Evolutionary conservation across 768 basidiomycete species (phyloP), one percentile per base, ranked within the genome.

Genomic region (Lactifluus piperatus): DNA sequence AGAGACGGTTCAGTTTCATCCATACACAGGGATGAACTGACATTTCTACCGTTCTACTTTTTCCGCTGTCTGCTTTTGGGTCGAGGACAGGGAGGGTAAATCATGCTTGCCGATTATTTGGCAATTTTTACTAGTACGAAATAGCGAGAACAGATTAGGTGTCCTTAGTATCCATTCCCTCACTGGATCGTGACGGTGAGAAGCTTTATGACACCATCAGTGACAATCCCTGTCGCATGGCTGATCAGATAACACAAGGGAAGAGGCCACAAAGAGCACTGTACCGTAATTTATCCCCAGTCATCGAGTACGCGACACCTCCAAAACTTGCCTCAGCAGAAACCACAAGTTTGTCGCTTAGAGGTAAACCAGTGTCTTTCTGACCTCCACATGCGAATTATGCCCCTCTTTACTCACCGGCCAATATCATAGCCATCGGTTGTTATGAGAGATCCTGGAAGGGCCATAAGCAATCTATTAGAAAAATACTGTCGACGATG

Each of bases 341-440:
- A 1, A 67, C 51, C 14, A 77, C 79, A 22, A 81, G 68, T 13
- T 39, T 47, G 54, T 81, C 67, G 29, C 77, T 78, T 26, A 39
- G 18, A 60, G 5, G 24, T 4, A 13, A 8, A 51, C 34, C 13
- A 14, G 3, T 26, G 30, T 20, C n/a, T n/a, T n/a, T 41, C n/a
- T 20, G 20, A 20, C 10, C 9, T 20, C 14, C 9, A 8, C 22
- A 34, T n/a, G 1, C 30, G 7, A n/a, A 47, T 14, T 16, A 24
- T 36, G 6, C 14, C 2, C 11, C 16, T 48, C 2, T n/a, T 13
- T 18, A 58, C 73, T 51, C 56, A 75, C 77, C 76, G 71, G 26
- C 79, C 81, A 51, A 76, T 63, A 62, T 81, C 64, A 62, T 82
- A 81, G 4, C 81, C 81, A 54, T 82, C 67, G 0, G 79, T 36